phyloP scores from a whole-genome alignment of 2,329 filamentous ascomycete species.

The Ophiocordyceps sinensis region DNA sequence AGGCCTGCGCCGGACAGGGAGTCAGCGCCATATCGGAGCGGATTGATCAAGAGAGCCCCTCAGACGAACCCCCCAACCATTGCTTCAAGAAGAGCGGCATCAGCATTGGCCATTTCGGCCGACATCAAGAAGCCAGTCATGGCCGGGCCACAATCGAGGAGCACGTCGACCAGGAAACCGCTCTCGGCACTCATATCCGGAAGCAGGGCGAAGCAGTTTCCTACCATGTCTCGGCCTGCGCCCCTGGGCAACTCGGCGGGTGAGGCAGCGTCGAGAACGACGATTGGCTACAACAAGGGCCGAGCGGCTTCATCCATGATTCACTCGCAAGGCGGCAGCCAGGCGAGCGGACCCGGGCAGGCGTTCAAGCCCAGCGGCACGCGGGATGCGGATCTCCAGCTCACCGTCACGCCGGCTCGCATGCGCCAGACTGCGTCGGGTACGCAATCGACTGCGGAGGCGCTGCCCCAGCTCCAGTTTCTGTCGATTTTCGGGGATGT shows the following conservation, averaged over 20 bases:
- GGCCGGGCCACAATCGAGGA: neutral
- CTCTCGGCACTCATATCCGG: constrained; percentile 16
- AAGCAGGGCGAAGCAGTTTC: constrained; percentile 20
- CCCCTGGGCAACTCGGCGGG: constrained; percentile 46
- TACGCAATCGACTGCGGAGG: constrained; percentile 4
- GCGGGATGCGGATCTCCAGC: constrained; percentile 9
- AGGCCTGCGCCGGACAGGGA: neutral
- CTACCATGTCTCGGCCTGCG: constrained; percentile 27
- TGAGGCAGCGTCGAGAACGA: constrained; percentile 59
- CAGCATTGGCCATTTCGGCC: constrained; percentile 25
- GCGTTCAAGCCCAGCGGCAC: constrained; percentile 5
- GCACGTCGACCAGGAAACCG: constrained; percentile 9
- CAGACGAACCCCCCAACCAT: constrained; percentile 14
- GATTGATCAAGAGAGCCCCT: constrained; percentile 1
- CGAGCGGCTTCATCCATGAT: constrained; percentile 38
- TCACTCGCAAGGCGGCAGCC: constrained; percentile 11
- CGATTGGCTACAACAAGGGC: constrained; percentile 74
- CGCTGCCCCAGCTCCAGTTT: constrained; percentile 32
- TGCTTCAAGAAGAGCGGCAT: constrained; percentile 36
- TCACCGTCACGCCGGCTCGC: constrained; percentile 33
- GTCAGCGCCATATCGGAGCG: neutral
- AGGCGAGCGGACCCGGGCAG: constrained; percentile 4
- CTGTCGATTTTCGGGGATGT: constrained; percentile 44
- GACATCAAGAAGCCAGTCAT: neutral
- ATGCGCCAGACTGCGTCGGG: constrained; percentile 11